Evolutionary conservation across 2,329 filamentous ascomycete species (phyloP).

Genomic region (Aspergillus sp.): DNA sequence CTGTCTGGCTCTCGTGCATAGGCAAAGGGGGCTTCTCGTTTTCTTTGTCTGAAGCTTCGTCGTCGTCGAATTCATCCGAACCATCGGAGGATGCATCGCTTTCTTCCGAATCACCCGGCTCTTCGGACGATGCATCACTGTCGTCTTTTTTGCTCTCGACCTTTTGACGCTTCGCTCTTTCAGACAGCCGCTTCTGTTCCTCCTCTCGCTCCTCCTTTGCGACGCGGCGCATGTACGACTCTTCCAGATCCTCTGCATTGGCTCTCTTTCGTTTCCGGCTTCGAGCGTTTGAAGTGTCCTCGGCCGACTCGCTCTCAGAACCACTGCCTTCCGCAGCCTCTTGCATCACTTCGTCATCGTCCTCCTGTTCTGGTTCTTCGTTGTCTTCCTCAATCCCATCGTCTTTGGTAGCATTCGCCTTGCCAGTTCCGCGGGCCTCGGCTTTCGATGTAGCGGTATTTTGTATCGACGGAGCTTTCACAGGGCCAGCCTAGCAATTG

Average conservation of each 20-base stretch:
- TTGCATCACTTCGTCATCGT: constrained; percentile 31
- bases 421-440: constrained; percentile 11
- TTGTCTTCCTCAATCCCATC: constrained; percentile 17
- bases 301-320: constrained; percentile 39
- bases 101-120: constrained; percentile 18
- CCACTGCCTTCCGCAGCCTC: constrained; percentile 39
- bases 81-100: too few relatives aligned
- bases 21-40: constrained; percentile 20
- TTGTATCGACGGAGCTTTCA: constrained; percentile 25
- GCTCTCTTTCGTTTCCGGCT: constrained; percentile 47
- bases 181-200: constrained; percentile 22
- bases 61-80: too few relatives aligned
- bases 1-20: constrained; percentile 31
- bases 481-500: constrained; percentile 27
- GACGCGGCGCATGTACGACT: constrained; percentile 35
- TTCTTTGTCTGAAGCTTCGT: constrained; percentile 25
- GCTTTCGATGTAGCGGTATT: constrained; percentile 6
- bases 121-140: constrained; percentile 34
- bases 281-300: constrained; percentile 10
- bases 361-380: constrained; percentile 20
- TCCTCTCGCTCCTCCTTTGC: constrained; percentile 34
- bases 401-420: constrained; percentile 5
- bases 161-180: constrained; percentile 32
- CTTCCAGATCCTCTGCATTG: constrained; percentile 38
- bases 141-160: constrained; percentile 43